phyloP scores from a whole-genome alignment of 192 early-diverging fungal species.

The Glomus cerebriforme region DNA sequence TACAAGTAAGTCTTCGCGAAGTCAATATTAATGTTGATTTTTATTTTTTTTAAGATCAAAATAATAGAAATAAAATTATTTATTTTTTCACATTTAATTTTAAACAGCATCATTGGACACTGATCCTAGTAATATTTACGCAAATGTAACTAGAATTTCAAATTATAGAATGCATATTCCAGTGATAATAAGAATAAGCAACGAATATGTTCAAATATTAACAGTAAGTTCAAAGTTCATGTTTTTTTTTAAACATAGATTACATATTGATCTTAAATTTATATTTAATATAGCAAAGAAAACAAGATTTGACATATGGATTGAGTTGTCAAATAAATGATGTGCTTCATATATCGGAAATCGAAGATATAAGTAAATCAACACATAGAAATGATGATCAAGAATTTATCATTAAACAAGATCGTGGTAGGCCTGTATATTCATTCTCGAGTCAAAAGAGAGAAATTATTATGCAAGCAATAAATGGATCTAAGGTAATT shows the following conservation, averaged over 20 bases:
- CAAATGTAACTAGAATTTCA: slow-evolving; percentile 70
- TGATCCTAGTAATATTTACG: slow-evolving; percentile 62
- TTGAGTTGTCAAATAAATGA: slow-evolving; percentile 79
- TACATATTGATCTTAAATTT: not conserved
- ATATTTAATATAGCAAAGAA: slow-evolving; percentile 48
- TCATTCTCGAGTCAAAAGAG: slow-evolving; percentile 74
- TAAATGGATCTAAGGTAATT: slow-evolving; percentile 1
- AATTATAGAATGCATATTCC: slow-evolving; percentile 66
- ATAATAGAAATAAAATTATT: not conserved
- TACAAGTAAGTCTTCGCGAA: slow-evolving; percentile 47
- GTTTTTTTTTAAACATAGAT: not conserved
- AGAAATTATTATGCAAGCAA: slow-evolving; percentile 55
- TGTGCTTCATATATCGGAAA: slow-evolving; percentile 81
- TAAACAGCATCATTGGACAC: slow-evolving; percentile 64
- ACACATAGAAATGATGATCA: slow-evolving; percentile 59
- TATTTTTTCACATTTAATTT: not conserved
- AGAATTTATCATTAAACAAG: slow-evolving; percentile 80
- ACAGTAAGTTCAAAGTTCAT: slow-evolving; percentile 38
- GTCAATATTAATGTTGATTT: too few species aligned
- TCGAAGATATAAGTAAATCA: slow-evolving; percentile 65
- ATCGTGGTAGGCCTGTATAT: slow-evolving; percentile 62
- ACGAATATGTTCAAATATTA: slow-evolving; percentile 81
- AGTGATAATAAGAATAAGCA: slow-evolving; percentile 77
- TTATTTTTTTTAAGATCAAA: too few species aligned
- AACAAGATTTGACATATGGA: slow-evolving; percentile 75